Evolutionary conservation across 2,329 filamentous ascomycete species (phyloP).

Genomic region (Curvularia hawaiiensis): DNA sequence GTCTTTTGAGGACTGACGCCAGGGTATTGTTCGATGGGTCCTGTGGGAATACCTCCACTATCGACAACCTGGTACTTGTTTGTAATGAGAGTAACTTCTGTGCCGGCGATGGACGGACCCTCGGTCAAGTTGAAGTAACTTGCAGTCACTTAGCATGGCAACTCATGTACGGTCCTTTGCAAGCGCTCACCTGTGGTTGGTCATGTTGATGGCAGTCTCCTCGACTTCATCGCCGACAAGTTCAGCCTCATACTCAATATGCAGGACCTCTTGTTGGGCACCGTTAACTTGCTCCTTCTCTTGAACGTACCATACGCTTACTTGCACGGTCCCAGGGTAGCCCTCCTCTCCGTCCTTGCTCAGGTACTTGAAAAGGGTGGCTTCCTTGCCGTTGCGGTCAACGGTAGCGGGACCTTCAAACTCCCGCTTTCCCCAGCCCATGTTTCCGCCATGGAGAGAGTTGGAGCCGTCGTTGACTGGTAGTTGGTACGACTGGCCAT

Average conservation of each 20-base stretch:
- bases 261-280: conserved; percentile 71
- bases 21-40: conserved; percentile 67
- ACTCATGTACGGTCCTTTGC: neutral
- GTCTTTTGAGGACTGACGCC: conserved; percentile 67
- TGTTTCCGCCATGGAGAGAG: conserved; percentile 59
- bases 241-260: conserved; percentile 88
- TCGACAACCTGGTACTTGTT: conserved; percentile 76
- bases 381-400: conserved; percentile 55
- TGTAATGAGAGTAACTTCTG: conserved; percentile 63
- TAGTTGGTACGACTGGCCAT: conserved; percentile 72
- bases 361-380: conserved; percentile 56
- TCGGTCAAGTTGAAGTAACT: conserved; percentile 72
- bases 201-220: conserved; percentile 93
- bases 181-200: conserved; percentile 81
- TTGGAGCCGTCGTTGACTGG: conserved; percentile 79
- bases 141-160: conserved; percentile 4
- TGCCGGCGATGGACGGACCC: conserved; percentile 65
- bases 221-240: conserved; percentile 74
- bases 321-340: conserved; percentile 84
- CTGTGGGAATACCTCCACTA: conserved; percentile 73
- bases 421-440: conserved; percentile 81
- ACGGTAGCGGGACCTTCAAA: conserved; percentile 73
- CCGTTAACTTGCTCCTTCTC: conserved; percentile 68
- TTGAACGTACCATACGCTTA: conserved; percentile 77
- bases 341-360: conserved; percentile 87